Percentiles rank a stretch among this genome's conserved stretches.
Evolutionary conservation across 208 protist species (phyloP).

Genomic region (Willaertia magna): DNA sequence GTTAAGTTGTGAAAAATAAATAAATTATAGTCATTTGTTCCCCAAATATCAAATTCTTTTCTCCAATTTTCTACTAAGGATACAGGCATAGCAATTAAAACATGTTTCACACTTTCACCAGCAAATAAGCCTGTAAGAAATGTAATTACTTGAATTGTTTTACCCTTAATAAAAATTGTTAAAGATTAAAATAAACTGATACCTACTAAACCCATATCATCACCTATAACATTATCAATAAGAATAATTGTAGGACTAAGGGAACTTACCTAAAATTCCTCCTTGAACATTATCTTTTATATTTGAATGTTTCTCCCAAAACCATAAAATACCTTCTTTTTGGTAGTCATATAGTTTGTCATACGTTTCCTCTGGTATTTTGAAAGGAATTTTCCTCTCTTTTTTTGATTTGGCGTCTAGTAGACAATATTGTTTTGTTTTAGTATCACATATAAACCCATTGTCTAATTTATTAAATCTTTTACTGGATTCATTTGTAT

Average conservation of each 20-base stretch:
- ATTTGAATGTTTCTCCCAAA: neutral
- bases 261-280: conserved; percentile 3
- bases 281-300: neutral
- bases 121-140: neutral
- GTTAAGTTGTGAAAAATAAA: neutral
- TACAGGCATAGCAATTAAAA: neutral
- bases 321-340: neutral
- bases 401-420: neutral
- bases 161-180: neutral
- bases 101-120: neutral
- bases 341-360: conserved; percentile 7
- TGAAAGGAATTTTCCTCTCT: neutral
- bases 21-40: neutral
- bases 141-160: neutral
- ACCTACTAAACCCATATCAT: too few relatives aligned
- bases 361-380: neutral
- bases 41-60: neutral
- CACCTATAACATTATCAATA: too few relatives aligned
- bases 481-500: neutral
- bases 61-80: neutral
- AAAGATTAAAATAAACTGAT: too few relatives aligned
- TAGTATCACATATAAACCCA: neutral
- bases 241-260: too few relatives aligned
- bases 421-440: neutral
- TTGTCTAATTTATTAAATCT: neutral